Percentiles rank a stretch among this genome's conserved stretches.
These are phyloP conservation scores for Nelumbo lutea DNA, from an alignment of 164 flowering plant species.

Conservation along the genomic window DNA sequence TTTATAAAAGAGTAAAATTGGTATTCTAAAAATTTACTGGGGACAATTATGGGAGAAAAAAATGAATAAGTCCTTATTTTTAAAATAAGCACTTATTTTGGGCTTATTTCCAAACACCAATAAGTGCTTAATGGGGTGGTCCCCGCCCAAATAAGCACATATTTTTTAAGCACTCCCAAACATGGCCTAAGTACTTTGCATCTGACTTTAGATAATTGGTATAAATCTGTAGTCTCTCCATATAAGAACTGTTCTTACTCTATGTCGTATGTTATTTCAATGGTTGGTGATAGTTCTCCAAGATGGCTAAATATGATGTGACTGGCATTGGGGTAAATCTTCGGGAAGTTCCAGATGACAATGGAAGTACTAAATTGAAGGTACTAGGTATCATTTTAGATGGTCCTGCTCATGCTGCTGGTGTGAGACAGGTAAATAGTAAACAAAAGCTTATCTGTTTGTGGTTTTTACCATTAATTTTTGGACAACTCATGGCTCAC, in stretches of 20 bases:
- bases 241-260: conserved; percentile 29
- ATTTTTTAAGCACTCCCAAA: too few relatives aligned
- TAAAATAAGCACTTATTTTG: too few relatives aligned
- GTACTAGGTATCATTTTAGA: conserved; percentile 82
- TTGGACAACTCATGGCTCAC: too few relatives aligned
- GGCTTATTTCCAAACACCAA: too few relatives aligned
- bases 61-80: too few relatives aligned
- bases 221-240: conserved; percentile 21
- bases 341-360: conserved; percentile 69
- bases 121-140: too few relatives aligned
- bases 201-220: neutral
- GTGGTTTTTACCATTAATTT: too few relatives aligned
- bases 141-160: too few relatives aligned
- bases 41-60: too few relatives aligned
- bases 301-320: conserved; percentile 94
- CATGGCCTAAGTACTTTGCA: neutral
- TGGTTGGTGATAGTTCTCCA: conserved; percentile 66
- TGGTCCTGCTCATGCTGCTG: conserved; percentile 91
- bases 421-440: conserved; percentile 77
- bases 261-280: conserved; percentile 35
- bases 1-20: too few relatives aligned
- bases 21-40: too few relatives aligned
- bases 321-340: conserved; percentile 92
- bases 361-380: conserved; percentile 65
- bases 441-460: too few relatives aligned